Evolutionary conservation across 306 rosid genomes (phyloP), one percentile per base, ranked within the genome.

Genomic region (Medicago arabica): DNA sequence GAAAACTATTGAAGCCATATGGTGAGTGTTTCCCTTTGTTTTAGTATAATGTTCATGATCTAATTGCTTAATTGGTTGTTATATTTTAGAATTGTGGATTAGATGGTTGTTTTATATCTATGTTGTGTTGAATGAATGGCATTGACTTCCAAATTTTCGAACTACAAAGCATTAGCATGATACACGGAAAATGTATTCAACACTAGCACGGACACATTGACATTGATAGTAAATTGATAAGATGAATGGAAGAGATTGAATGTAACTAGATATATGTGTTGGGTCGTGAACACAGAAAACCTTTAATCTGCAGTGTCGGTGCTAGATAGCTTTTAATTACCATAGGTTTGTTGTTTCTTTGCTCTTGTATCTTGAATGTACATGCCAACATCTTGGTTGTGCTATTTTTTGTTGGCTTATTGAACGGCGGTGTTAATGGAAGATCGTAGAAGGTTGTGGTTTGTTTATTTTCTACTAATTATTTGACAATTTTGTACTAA

Each of bases 1-100:
- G 78, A 96, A 91, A 82, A 88, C 92, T 23, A 96, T 96, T 62
- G 98, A 90, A 85, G 99, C 88, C 38, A 78, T 96, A 76, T 96
- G 99, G 99, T 95, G 77, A 80, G 96, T 83, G 60, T 16, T 46
- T 76, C 31, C n/a, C 17, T 40, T n/a, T 31, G 8, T n/a, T 43
- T 8, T 25, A 71, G 34, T 57, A 9, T 6, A 21, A 17, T 75
- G 58, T 12, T 7, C 40, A 68, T 23, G n/a, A 11, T 59, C 60
- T 31, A 43, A n/a, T 49, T 10, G 4, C 75, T 44, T 36, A 28
- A 4, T 36, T 39, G 63, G 43, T 47, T 40, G 25, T 44, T 80
- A 51, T 53, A 28, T 61, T 13, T 6, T 61, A 5, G 19, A n/a
- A 18, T 61, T 63, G 9, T 4, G 12, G 21, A 63, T 21, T 7